Conservation (phyloP, 495 filamentous ascomycete genomes). For the Talaromyces adpressus region DNA sequence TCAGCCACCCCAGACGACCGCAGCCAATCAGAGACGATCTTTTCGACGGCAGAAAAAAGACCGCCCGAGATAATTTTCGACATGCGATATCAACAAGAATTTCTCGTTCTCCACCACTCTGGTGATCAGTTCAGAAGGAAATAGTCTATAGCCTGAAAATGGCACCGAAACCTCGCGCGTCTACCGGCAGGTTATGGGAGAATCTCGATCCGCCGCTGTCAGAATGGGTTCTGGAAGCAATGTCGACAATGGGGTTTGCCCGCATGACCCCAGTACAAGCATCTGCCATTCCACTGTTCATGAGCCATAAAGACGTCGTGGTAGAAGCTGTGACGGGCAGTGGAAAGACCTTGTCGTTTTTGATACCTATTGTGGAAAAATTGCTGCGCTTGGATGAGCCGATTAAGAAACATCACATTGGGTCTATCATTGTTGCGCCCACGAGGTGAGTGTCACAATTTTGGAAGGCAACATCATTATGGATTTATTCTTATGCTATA, state of each 20-base stretch:
- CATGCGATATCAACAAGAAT: background rate
- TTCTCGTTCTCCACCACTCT: background rate
- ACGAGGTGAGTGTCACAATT: constrained; percentile 47
- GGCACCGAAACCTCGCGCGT: constrained; percentile 28
- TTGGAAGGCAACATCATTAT: too few relatives aligned
- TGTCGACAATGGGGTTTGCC: constrained; percentile 75
- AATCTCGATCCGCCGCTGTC: constrained; percentile 70
- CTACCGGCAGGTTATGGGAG: constrained; percentile 63
- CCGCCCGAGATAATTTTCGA: constrained; percentile 6
- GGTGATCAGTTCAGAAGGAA: background rate
- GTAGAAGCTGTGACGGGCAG: constrained; percentile 95
- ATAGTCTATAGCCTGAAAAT: constrained; percentile 11
- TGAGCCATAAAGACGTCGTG: constrained; percentile 92
- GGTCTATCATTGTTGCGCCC: constrained; percentile 84
- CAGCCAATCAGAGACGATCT: background rate
- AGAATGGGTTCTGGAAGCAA: constrained; percentile 83
- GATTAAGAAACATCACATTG: constrained; percentile 80
- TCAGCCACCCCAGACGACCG: background rate
- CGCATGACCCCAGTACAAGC: constrained; percentile 93
- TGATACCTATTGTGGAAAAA: constrained; percentile 84
- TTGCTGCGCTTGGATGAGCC: constrained; percentile 69
- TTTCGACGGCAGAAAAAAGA: constrained; percentile 2
- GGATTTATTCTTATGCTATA: background rate
- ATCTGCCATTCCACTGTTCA: constrained; percentile 85
- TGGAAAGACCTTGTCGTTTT: constrained; percentile 87